phyloP scores from a whole-genome alignment of 257 asterid genomes.

The Nemophila menziesii region DNA sequence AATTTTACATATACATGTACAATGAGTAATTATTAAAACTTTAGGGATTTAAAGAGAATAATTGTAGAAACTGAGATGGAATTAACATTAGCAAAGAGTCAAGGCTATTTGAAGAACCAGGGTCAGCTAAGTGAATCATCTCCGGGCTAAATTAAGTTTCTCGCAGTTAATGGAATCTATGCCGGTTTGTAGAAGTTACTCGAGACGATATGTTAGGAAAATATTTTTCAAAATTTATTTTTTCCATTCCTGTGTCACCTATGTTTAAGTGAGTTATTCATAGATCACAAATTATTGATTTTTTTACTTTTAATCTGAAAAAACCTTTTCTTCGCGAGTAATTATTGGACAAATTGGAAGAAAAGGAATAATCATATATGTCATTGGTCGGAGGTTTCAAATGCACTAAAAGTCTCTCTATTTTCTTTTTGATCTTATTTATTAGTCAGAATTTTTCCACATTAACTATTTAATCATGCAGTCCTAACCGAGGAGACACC shows the following conservation, averaged over 20 bases:
- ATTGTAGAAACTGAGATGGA: constrained; percentile 90
- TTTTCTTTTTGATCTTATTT: too few relatives aligned
- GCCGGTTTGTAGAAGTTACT: constrained; percentile 74
- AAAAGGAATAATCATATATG: constrained; percentile 61
- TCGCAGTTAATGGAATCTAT: constrained; percentile 82
- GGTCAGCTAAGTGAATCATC: constrained; percentile 37
- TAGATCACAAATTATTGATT: too few relatives aligned
- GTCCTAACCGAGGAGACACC: constrained; percentile 93
- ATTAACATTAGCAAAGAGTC: constrained; percentile 76
- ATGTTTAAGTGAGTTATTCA: too few relatives aligned
- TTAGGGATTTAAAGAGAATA: constrained; percentile 63
- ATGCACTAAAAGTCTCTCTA: constrained; percentile 7
- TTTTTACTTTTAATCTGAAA: background rate
- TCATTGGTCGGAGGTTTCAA: constrained; percentile 75
- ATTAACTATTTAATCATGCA: too few relatives aligned
- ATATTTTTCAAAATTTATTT: too few relatives aligned
- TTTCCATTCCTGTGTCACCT: too few relatives aligned
- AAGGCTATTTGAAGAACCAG: constrained; percentile 79
- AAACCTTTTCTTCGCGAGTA: constrained; percentile 34
- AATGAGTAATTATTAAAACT: background rate
- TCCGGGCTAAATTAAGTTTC: constrained; percentile 47
- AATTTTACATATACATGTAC: constrained; percentile 2
- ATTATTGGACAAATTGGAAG: constrained; percentile 58
- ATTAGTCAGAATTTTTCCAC: too few relatives aligned
- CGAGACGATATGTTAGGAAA: constrained; percentile 68